These are phyloP conservation scores for Pythium monospermum DNA, from an alignment of 352 stramenopile genomes.

Conservation along the genomic window DNA sequence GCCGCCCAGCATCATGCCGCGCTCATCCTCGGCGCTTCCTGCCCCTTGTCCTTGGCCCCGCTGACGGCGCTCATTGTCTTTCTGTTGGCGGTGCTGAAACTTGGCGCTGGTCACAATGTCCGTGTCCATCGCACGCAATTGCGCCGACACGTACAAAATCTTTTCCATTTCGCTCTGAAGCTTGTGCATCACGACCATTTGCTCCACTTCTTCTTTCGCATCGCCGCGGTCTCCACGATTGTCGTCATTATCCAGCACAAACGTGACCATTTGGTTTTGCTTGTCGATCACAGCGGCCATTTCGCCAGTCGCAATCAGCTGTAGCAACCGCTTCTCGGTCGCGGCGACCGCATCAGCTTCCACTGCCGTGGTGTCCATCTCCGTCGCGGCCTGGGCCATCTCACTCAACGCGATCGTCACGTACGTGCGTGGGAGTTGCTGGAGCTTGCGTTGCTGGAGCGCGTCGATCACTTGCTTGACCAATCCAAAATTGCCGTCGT, in stretches of 20 bases:
- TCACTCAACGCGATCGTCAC: conserved; percentile 66
- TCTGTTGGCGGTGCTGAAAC: conserved; percentile 68
- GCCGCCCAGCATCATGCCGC: conserved; percentile 8
- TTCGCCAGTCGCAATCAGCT: conserved; percentile 43
- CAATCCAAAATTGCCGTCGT: conserved; percentile 70
- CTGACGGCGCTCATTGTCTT: conserved; percentile 71
- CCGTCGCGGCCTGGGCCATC: conserved; percentile 46
- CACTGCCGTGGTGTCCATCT: too few species aligned
- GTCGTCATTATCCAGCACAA: conserved; percentile 62
- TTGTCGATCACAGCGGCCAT: conserved; percentile 71
- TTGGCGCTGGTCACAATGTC: conserved; percentile 77
- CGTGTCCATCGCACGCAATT: conserved; percentile 72
- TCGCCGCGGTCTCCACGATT: conserved; percentile 19
- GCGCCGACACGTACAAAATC: conserved; percentile 56
- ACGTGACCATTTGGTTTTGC: conserved; percentile 73
- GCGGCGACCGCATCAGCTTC: conserved; percentile 22
- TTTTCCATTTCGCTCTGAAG: conserved; percentile 76
- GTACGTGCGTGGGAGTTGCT: conserved; percentile 76
- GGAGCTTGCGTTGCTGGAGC: conserved; percentile 64
- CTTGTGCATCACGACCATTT: conserved; percentile 39
- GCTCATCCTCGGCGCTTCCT: conserved; percentile 16
- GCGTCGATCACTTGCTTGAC: conserved; percentile 70
- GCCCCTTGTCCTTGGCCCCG: conserved; percentile 12
- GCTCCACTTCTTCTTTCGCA: too few species aligned
- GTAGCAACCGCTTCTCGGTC: conserved; percentile 60